Percentiles rank a stretch among this genome's conserved stretches.
These are phyloP conservation scores for Saccharomyces hybrid DNA, from an alignment of 1,139 yeast species.

Conservation along the genomic window DNA sequence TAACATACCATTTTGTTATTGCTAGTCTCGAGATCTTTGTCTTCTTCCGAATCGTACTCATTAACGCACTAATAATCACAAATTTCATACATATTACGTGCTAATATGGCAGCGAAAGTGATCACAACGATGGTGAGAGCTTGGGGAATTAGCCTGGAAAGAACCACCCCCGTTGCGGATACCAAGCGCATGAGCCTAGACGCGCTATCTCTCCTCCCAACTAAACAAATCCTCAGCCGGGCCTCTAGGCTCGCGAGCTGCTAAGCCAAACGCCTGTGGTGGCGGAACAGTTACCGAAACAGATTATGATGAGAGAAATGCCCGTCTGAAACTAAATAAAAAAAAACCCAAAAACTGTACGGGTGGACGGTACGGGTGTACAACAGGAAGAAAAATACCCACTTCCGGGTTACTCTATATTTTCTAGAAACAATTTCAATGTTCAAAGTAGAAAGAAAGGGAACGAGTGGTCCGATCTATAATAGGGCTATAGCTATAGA, in stretches of 20 bases:
- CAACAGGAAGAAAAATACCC: not conserved
- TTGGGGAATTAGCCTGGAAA: not conserved
- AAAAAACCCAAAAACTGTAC: not conserved
- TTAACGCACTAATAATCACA: not conserved
- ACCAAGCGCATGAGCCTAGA: not conserved
- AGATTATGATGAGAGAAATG: not conserved
- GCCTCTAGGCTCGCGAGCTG: not conserved
- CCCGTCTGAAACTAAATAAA: not conserved
- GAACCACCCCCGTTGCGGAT: not conserved
- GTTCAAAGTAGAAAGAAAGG: not conserved
- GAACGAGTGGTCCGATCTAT: not conserved
- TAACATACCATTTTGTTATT: conserved; percentile 31
- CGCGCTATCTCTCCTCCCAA: not conserved
- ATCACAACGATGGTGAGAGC: not conserved
- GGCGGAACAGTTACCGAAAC: not conserved
- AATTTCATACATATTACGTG: not conserved
- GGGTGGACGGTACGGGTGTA: not conserved
- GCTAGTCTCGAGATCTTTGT: conserved; percentile 21
- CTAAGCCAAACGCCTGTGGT: not conserved
- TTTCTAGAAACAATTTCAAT: not conserved
- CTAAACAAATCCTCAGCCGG: not conserved
- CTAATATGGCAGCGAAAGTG: not conserved
- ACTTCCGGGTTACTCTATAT: not conserved
- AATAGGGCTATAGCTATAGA: not conserved
- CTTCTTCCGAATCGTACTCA: not conserved